A percentile compares a stretch with the other conserved stretches of the same genome.
phyloP scores from a whole-genome alignment of 768 basidiomycete genomes.

The Russula abietina region DNA sequence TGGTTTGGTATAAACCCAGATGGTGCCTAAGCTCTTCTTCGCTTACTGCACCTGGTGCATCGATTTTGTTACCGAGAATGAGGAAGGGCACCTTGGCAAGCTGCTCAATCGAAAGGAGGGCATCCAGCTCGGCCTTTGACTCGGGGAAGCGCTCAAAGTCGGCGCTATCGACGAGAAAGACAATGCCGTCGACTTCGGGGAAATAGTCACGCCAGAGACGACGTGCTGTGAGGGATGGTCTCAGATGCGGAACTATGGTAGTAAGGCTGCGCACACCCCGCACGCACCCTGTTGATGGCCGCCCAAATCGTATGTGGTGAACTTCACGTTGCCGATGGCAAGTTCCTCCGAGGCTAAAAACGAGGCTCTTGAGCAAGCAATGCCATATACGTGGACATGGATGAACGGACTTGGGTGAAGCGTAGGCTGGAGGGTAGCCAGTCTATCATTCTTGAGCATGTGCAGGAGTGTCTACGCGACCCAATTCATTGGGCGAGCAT shows the following conservation, averaged over 20 bases:
- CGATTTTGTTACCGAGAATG: constrained; percentile 98
- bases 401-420: constrained; percentile 86
- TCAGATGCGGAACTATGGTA: background rate
- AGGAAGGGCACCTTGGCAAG: constrained; percentile 96
- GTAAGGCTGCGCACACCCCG: constrained; percentile 23
- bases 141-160: constrained; percentile 96
- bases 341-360: constrained; percentile 90
- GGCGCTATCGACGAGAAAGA: constrained; percentile 96
- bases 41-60: constrained; percentile 93
- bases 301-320: constrained; percentile 97
- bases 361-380: constrained; percentile 13
- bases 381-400: background rate
- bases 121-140: constrained; percentile 95
- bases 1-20: constrained; percentile 96
- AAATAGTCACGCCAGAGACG: constrained; percentile 99
- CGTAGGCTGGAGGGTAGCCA: constrained; percentile 96
- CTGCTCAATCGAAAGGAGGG: constrained; percentile 91
- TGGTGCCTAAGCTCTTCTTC: constrained; percentile 96
- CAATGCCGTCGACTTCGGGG: constrained; percentile 98
- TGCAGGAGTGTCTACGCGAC: constrained; percentile 77
- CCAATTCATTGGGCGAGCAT: background rate
- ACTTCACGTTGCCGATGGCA: constrained; percentile 97
- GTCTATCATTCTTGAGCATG: constrained; percentile 98
- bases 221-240: constrained; percentile 51
- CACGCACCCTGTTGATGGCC: constrained; percentile 89